These are phyloP conservation scores for Trametes meyenii DNA, from an alignment of 768 basidiomycete genomes.

Conservation along the genomic window DNA sequence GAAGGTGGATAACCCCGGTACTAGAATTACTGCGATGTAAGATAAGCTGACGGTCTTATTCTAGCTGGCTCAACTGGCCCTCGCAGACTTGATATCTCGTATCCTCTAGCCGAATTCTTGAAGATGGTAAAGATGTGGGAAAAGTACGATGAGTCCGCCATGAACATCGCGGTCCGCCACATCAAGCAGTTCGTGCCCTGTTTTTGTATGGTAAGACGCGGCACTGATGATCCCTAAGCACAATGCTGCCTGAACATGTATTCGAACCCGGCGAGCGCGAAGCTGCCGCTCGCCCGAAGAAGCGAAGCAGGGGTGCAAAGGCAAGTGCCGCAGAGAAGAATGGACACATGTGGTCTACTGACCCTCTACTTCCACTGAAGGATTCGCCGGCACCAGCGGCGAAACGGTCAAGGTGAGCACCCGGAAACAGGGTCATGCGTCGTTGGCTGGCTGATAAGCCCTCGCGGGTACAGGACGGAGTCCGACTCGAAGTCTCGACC, in stretches of 20 bases:
- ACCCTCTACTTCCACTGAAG: not conserved
- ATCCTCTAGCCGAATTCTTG: conserved; percentile 93
- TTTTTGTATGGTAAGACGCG: not conserved
- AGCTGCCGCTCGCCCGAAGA: conserved; percentile 68
- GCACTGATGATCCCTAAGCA: conserved; percentile 43
- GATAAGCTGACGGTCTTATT: conserved; percentile 4
- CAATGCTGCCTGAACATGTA: conserved; percentile 77
- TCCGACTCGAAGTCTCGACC: not conserved
- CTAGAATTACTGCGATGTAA: not conserved
- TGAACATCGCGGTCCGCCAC: conserved; percentile 93
- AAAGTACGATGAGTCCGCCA: conserved; percentile 84
- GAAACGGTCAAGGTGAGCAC: conserved; percentile 17
- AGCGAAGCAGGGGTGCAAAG: conserved; percentile 54
- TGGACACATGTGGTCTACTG: not conserved
- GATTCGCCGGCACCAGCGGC: conserved; percentile 20
- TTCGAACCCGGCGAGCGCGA: conserved; percentile 84
- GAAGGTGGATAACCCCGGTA: conserved; percentile 64
- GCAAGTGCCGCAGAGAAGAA: not conserved
- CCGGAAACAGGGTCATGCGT: not conserved
- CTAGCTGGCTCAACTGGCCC: conserved; percentile 77
- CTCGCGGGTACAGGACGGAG: conserved; percentile 1
- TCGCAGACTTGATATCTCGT: conserved; percentile 91
- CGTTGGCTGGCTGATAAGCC: not conserved
- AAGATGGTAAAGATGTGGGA: conserved; percentile 96
- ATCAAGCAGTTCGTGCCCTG: conserved; percentile 71